Conservation (phyloP, 495 filamentous ascomycete species). For the Terfezia boudieri region DNA sequence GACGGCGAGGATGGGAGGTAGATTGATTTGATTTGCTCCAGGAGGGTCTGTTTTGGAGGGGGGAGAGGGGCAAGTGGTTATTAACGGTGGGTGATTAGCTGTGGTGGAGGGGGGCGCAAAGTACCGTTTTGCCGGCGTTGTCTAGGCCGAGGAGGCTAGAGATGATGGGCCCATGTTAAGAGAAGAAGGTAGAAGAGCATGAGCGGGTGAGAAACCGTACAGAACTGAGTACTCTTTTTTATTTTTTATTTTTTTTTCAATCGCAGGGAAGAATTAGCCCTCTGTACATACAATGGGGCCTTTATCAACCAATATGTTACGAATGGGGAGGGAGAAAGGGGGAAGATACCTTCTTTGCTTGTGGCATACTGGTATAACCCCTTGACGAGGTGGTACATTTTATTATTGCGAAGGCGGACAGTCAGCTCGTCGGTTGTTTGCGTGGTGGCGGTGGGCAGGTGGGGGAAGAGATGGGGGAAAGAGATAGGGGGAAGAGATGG, state of each 20-base stretch:
- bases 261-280: not conserved
- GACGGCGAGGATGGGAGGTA: constrained; percentile 43
- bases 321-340: not conserved
- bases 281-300: too few relatives aligned
- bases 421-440: not conserved
- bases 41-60: constrained; percentile 37
- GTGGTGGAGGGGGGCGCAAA: not conserved
- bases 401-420: not conserved
- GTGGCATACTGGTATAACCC: constrained; percentile 83
- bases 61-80: too few relatives aligned
- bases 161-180: not conserved
- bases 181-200: too few relatives aligned
- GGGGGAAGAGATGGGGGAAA: too few relatives aligned
- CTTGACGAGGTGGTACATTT: constrained; percentile 94
- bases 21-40: constrained; percentile 79
- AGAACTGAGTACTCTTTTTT: constrained; percentile 80
- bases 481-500: too few relatives aligned
- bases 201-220: constrained; percentile 3
- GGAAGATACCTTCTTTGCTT: constrained; percentile 59
- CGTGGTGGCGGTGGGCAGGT: too few relatives aligned
- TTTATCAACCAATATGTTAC: not conserved
- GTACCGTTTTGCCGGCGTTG: constrained; percentile 78
- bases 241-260: too few relatives aligned
- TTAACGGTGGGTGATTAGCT: too few relatives aligned
- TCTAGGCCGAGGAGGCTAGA: constrained; percentile 66